A percentile compares a stretch with the other conserved stretches of the same genome.
phyloP scores from a whole-genome alignment of 2,329 filamentous ascomycete species.

The Karstenula rhodostoma region DNA sequence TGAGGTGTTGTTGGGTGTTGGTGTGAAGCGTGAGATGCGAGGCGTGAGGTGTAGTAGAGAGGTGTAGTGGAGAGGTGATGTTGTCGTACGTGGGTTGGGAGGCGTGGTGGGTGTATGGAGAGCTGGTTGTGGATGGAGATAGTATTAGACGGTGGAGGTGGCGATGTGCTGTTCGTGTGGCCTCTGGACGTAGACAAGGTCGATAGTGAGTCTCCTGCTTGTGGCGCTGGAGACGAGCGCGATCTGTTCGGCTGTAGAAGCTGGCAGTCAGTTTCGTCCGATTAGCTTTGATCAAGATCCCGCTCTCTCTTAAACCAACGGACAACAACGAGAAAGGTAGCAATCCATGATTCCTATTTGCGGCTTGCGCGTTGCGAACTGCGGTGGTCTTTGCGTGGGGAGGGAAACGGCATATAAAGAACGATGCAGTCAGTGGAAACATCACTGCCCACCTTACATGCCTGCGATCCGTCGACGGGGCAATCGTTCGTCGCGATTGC shows the following conservation, averaged over 20 bases:
- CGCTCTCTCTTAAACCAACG: background rate
- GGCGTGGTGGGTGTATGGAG: background rate
- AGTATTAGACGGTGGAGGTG: background rate
- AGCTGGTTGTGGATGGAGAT: background rate
- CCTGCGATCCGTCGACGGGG: constrained; percentile 9
- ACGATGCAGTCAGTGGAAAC: background rate
- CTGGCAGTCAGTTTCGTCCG: background rate
- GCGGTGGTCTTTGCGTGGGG: background rate
- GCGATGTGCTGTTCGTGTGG: background rate
- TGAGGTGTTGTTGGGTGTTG: constrained; percentile 13
- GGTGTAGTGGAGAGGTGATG: too few species aligned
- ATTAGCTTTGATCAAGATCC: background rate
- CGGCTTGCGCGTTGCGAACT: background rate
- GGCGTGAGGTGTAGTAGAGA: too few species aligned
- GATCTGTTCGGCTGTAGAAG: too few species aligned
- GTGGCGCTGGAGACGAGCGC: too few species aligned
- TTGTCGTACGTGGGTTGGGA: background rate
- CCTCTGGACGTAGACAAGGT: too few species aligned
- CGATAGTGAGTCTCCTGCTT: too few species aligned
- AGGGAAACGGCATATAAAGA: constrained; percentile 7
- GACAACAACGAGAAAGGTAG: background rate
- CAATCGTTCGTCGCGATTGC: constrained; percentile 3
- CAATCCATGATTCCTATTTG: background rate
- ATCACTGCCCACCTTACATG: background rate
- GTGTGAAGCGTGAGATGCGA: background rate